phyloP scores from a whole-genome alignment of 1,139 yeast species.

The Nakaseomyces kungkrabaensis region DNA sequence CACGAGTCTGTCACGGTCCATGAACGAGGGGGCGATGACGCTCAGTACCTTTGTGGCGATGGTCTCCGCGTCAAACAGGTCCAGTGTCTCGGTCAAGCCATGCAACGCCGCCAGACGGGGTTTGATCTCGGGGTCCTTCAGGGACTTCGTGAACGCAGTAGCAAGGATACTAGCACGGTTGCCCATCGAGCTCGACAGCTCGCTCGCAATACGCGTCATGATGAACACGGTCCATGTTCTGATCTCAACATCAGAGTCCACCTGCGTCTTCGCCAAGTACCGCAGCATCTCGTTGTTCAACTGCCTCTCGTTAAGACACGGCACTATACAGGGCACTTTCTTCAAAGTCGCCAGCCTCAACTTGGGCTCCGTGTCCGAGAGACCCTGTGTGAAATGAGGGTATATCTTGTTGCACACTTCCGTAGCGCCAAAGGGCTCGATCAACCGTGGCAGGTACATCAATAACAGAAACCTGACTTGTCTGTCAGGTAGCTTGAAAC shows the following conservation, averaged over 20 bases:
- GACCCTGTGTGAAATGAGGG: conserved; percentile 61
- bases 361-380: conserved; percentile 72
- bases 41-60: conserved; percentile 79
- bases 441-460: conserved; percentile 49
- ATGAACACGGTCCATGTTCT: conserved; percentile 78
- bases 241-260: conserved; percentile 73
- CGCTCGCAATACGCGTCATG: conserved; percentile 58
- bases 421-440: conserved; percentile 47
- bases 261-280: conserved; percentile 77
- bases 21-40: conserved; percentile 70
- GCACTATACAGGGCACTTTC: conserved; percentile 53
- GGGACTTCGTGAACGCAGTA: conserved; percentile 77
- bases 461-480: conserved; percentile 64
- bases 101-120: conserved; percentile 69
- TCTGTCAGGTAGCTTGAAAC: conserved; percentile 63
- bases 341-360: conserved; percentile 76
- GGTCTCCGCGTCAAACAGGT: conserved; percentile 62
- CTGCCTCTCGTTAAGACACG: conserved; percentile 67
- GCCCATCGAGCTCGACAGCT: conserved; percentile 45
- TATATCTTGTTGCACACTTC: conserved; percentile 44
- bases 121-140: conserved; percentile 71
- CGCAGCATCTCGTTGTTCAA: conserved; percentile 78
- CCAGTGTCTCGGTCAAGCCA: conserved; percentile 59
- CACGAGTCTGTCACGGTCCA: conserved; percentile 65
- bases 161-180: conserved; percentile 59